Conservation (phyloP, 2,329 filamentous ascomycete genomes). For the Fonsecaea monophora region DNA sequence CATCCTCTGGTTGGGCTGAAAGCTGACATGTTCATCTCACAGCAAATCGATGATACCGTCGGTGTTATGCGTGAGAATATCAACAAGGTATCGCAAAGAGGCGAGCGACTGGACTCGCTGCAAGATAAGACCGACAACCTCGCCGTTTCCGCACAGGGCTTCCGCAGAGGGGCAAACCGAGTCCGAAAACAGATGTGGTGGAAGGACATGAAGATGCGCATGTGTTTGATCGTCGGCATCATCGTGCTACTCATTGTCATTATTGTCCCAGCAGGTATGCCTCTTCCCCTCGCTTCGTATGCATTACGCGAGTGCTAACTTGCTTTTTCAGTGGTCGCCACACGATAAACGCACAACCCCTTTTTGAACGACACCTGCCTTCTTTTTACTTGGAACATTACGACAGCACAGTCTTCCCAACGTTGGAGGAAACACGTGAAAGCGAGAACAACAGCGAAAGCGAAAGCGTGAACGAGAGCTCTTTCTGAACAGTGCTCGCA, state of each 20-base stretch:
- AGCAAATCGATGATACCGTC: conserved; percentile 98
- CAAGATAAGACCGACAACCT: conserved; percentile 95
- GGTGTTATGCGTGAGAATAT: conserved; percentile 97
- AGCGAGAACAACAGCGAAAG: conserved; percentile 13
- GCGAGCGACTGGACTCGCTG: conserved; percentile 82
- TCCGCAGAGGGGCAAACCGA: conserved; percentile 93
- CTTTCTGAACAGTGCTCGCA: conserved; percentile 18
- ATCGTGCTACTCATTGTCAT: conserved; percentile 92
- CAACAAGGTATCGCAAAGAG: conserved; percentile 93
- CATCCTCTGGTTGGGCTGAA: background rate
- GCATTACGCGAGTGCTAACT: conserved; percentile 12
- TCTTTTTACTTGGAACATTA: conserved; percentile 14
- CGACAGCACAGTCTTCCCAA: conserved; percentile 28
- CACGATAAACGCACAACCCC: conserved; percentile 25
- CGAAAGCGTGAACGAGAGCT: conserved; percentile 25
- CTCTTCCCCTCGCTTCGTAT: background rate
- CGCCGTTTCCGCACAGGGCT: conserved; percentile 89
- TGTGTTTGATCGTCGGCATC: conserved; percentile 90
- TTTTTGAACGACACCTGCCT: conserved; percentile 2
- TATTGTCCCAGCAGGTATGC: conserved; percentile 87
- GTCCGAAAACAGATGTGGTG: conserved; percentile 99
- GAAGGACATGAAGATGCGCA: conserved; percentile 99
- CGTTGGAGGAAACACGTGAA: conserved; percentile 19
- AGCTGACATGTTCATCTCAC: conserved; percentile 29
- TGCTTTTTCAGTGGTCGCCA: conserved; percentile 37